Conservation (phyloP, 1,284 basidiomycete species). For the Leccinum proliferum region DNA sequence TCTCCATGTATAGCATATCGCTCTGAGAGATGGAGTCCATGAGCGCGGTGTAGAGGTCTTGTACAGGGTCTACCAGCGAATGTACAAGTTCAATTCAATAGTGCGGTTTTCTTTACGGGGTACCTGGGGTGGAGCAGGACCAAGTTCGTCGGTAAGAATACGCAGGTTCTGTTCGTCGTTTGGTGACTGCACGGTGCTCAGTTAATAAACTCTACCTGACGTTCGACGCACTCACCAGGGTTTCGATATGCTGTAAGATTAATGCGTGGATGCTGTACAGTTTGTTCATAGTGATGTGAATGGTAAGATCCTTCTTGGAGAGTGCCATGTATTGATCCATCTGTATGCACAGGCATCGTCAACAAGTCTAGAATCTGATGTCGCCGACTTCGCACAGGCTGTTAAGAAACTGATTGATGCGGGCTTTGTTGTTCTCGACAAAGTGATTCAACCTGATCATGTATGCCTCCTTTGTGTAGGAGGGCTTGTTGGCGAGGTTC, state of each 20-base stretch:
- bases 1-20: slow-evolving; percentile 99
- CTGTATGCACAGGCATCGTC: slow-evolving; percentile 35
- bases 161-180: slow-evolving; percentile 98
- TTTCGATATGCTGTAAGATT: slow-evolving; percentile 92
- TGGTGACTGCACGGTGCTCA: slow-evolving; percentile 61
- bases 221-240: slow-evolving; percentile 57
- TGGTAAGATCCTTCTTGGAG: slow-evolving; percentile 97
- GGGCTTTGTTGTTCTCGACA: slow-evolving; percentile 96
- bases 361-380: slow-evolving; percentile 5
- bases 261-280: slow-evolving; percentile 97
- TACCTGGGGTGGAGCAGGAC: slow-evolving; percentile 88
- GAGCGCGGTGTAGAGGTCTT: slow-evolving; percentile 93
- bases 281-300: slow-evolving; percentile 99
- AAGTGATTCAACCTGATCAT: slow-evolving; percentile 99
- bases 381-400: slow-evolving; percentile 97
- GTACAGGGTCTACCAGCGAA: slow-evolving; percentile 98
- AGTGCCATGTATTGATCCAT: slow-evolving; percentile 99
- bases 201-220: neutral
- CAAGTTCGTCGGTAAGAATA: slow-evolving; percentile 94
- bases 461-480: slow-evolving; percentile 95
- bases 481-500: slow-evolving; percentile 98
- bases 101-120: slow-evolving; percentile 97
- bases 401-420: slow-evolving; percentile 97
- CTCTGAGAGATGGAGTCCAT: slow-evolving; percentile 98
- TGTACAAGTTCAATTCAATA: slow-evolving; percentile 90